phyloP scores from a whole-genome alignment of 2,329 filamentous ascomycete species.

The Sporothrix globosa region DNA sequence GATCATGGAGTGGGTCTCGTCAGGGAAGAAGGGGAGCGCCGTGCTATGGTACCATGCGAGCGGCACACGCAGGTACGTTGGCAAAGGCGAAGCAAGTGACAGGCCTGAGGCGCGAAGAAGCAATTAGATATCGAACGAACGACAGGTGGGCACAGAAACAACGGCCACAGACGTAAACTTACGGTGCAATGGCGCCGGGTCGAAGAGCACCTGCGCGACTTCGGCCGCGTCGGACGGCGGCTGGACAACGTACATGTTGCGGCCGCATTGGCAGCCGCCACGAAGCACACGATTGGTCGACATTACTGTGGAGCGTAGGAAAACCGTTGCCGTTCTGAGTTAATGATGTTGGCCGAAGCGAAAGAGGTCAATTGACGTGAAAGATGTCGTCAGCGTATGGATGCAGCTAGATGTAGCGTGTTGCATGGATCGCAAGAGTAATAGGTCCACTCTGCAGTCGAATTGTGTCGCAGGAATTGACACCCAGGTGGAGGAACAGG shows the following conservation, averaged over 20 bases:
- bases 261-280: slow-evolving; percentile 82
- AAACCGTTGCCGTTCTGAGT: background rate
- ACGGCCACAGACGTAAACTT: slow-evolving; percentile 46
- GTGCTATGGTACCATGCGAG: slow-evolving; percentile 77
- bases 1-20: slow-evolving; percentile 72
- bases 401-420: background rate
- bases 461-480: slow-evolving; percentile 14
- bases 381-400: background rate
- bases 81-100: slow-evolving; percentile 71
- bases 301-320: slow-evolving; percentile 2
- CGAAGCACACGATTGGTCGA: slow-evolving; percentile 58
- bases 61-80: slow-evolving; percentile 81
- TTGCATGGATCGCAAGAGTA: slow-evolving; percentile 5
- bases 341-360: background rate
- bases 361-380: background rate
- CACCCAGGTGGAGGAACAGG: background rate
- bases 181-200: slow-evolving; percentile 72
- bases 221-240: slow-evolving; percentile 63
- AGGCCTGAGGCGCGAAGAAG: slow-evolving; percentile 51
- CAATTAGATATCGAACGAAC: too few relatives aligned
- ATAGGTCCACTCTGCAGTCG: slow-evolving; percentile 14
- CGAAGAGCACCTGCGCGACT: slow-evolving; percentile 72
- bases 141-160: background rate
- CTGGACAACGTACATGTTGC: slow-evolving; percentile 77
- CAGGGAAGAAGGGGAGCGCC: slow-evolving; percentile 74